Conservation (phyloP, 2,329 filamentous ascomycete genomes). For the Immersiporthe knoxdaviesiana region DNA sequence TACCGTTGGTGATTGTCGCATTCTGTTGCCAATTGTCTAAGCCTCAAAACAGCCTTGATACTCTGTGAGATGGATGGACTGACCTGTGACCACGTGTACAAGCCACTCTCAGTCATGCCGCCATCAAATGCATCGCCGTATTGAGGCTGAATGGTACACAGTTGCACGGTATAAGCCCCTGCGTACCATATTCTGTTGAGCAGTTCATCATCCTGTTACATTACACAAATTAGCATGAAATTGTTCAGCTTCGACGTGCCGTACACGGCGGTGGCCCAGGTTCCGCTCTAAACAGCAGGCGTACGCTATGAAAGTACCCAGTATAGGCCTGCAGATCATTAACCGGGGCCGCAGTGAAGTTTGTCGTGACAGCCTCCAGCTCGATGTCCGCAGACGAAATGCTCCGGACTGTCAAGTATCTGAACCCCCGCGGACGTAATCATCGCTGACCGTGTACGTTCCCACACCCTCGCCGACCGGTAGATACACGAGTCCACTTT, state of each 20-base stretch:
- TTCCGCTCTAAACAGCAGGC: slow-evolving; percentile 30
- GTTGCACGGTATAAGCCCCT: slow-evolving; percentile 36
- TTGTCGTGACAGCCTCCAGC: slow-evolving; percentile 40
- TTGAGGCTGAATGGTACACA: slow-evolving; percentile 34
- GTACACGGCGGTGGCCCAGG: background rate
- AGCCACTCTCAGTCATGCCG: background rate
- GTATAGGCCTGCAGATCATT: slow-evolving; percentile 39
- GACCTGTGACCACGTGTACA: slow-evolving; percentile 9
- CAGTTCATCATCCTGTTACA: background rate
- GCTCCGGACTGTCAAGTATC: slow-evolving; percentile 45
- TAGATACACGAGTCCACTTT: slow-evolving; percentile 2
- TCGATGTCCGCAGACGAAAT: slow-evolving; percentile 46
- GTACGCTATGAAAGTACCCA: slow-evolving; percentile 39
- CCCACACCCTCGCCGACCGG: slow-evolving; percentile 9
- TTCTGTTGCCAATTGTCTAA: slow-evolving; percentile 29
- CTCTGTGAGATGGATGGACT: background rate
- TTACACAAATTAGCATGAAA: background rate
- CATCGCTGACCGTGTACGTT: slow-evolving; percentile 7
- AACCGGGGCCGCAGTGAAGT: slow-evolving; percentile 44
- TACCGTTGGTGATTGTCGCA: slow-evolving; percentile 36
- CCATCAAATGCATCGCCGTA: slow-evolving; percentile 16
- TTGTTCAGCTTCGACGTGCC: background rate
- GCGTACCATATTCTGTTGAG: background rate
- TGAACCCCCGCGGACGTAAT: slow-evolving; percentile 49
- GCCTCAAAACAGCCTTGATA: background rate